Conservation (phyloP, 768 basidiomycete species). For the Royoungia palumana region DNA sequence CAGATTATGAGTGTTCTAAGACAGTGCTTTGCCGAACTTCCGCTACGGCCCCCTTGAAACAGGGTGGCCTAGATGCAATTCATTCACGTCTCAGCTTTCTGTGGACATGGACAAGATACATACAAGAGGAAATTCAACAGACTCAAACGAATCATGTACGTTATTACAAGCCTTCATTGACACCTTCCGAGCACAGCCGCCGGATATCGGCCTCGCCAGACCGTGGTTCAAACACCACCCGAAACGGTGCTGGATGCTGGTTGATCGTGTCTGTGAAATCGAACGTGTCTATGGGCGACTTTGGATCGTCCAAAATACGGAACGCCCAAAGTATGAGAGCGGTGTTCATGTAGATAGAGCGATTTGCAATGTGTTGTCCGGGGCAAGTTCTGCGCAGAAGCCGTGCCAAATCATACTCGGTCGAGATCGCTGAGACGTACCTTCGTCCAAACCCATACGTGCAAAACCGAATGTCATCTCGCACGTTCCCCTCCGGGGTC, state of each 20-base stretch:
- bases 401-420: background rate
- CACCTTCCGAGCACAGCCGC: conserved; percentile 2
- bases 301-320: conserved; percentile 44
- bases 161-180: too few relatives aligned
- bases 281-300: conserved; percentile 52
- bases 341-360: conserved; percentile 59
- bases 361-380: conserved; percentile 37
- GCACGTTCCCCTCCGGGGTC: conserved; percentile 17
- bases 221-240: conserved; percentile 10
- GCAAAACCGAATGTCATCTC: conserved; percentile 29
- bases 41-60: too few relatives aligned
- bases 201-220: background rate
- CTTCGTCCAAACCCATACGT: conserved; percentile 36
- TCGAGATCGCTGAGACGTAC: background rate
- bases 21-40: too few relatives aligned
- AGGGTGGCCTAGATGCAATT: too few relatives aligned
- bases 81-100: too few relatives aligned
- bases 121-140: background rate
- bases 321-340: conserved; percentile 64
- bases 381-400: conserved; percentile 11
- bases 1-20: too few relatives aligned
- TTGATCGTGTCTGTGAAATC: conserved; percentile 45
- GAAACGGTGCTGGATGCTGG: conserved; percentile 6
- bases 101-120: background rate
- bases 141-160: too few relatives aligned